Evolutionary conservation across 306 rosid genomes (phyloP).

Genomic region (Acacia confusa): DNA sequence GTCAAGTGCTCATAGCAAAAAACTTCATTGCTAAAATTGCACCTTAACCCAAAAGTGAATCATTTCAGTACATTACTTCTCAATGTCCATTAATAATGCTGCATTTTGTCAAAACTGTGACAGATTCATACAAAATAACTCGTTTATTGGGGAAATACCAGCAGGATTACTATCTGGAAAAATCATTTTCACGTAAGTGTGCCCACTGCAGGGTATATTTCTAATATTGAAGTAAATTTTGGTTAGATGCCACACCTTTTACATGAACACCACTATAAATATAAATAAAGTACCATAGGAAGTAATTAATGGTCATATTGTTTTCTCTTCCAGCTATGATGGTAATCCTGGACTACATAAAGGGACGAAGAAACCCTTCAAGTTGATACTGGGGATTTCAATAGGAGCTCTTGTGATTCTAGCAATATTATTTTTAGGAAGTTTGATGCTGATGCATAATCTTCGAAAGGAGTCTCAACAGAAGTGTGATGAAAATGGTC

Average conservation of each 20-base stretch:
- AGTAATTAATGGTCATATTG: conserved; percentile 21
- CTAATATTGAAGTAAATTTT: conserved; percentile 1
- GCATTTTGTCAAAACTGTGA: conserved; percentile 33
- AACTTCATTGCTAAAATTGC: too few species aligned
- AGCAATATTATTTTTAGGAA: conserved; percentile 49
- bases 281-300: conserved; percentile 15
- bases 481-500: conserved; percentile 61
- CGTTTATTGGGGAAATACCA: conserved; percentile 84
- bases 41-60: not conserved
- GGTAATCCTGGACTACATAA: conserved; percentile 59
- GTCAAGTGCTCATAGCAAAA: too few species aligned
- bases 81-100: conserved; percentile 18
- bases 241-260: not conserved
- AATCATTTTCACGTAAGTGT: conserved; percentile 68
- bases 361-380: conserved; percentile 57
- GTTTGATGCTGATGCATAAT: conserved; percentile 50
- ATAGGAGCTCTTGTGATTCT: conserved; percentile 64
- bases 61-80: conserved; percentile 20
- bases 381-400: conserved; percentile 64
- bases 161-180: conserved; percentile 57
- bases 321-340: conserved; percentile 55
- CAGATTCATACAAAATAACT: conserved; percentile 92
- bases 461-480: conserved; percentile 44
- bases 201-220: conserved; percentile 11
- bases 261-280: not conserved